A percentile compares a stretch with the other conserved stretches of the same genome.
Evolutionary conservation across 1,284 basidiomycete genomes (phyloP).

Genomic region (Lignosus rhinocerotis): DNA sequence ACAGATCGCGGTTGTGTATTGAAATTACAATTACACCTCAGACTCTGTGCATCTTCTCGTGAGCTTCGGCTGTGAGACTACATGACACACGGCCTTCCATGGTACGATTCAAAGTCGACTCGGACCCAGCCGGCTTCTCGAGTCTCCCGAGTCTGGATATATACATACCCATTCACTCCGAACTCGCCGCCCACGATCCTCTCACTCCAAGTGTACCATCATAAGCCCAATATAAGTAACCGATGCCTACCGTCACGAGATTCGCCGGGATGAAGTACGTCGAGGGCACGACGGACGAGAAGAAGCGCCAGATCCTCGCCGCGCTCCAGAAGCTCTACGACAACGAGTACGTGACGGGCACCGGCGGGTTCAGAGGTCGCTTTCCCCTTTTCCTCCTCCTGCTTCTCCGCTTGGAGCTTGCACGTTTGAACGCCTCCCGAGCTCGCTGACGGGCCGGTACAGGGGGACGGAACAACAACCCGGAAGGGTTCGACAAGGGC

Average conservation of each 20-base stretch:
- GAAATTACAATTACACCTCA: no score
- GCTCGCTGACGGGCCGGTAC: background rate
- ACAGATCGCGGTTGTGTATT: no score
- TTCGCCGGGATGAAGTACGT: slow-evolving; percentile 5
- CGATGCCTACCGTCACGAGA: background rate
- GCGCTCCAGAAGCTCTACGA: slow-evolving; percentile 1
- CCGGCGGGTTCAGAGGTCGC: background rate
- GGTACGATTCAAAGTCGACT: background rate
- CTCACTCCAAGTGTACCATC: no score
- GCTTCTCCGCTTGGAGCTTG: background rate
- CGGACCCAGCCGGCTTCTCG: background rate
- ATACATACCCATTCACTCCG: background rate
- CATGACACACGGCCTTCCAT: background rate
- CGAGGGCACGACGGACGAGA: background rate
- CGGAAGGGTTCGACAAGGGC: slow-evolving; percentile 4
- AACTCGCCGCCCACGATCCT: no score
- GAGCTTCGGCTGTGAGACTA: no score
- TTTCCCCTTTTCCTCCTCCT: background rate
- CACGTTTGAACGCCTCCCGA: no score
- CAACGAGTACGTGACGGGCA: background rate
- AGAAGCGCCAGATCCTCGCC: background rate
- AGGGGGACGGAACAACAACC: slow-evolving; percentile 4
- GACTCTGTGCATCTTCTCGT: no score
- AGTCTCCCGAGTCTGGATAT: background rate
- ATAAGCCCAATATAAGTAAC: no score